Base-by-base conservation (phyloP, 2,329 filamentous ascomycete genomes). In the Colletotrichum magnum region DNA sequence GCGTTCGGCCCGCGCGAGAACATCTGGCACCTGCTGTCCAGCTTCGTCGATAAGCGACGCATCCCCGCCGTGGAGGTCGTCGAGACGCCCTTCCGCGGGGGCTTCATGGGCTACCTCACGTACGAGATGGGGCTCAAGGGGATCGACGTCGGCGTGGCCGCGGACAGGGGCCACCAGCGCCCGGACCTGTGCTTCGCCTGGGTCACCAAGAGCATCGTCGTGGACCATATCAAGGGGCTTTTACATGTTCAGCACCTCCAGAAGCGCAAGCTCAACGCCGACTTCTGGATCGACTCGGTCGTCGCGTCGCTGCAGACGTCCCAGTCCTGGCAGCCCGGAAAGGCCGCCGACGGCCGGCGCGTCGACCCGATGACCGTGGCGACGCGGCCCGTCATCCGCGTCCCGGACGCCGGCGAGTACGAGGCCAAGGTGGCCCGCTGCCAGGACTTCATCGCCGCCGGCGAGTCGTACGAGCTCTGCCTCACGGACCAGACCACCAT, bases 381-480 rank as follows among this genome's bases (percentile, higher is more conserved):
- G 5, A 69, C 64, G 26, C 48, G 63, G 12, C 12, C 72, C 68
- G 69, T 74, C 0, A 82, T 86, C 45, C 73, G 73, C 13, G 78
- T 81, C 0, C 87, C 87, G 0, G 77, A 81, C 16, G 77, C 81
- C 16, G 74, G 80, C 15, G 80, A 80, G 18, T 97, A 96, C 76
- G 89, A 90, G 73, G 79, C 82, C 4, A 89, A 92, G 73, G 91
- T 96, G n/a, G 80, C 83, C 24, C 78, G 82, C 45, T 96, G 93
- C 75, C 92, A 95, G 75, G 85, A 89, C 5, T 86, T 88, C 71
- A 92, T 97, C 71, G 87, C 90, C 3, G 90, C 91, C 0, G 94
- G 94, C 15, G 90, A 95, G 71, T 94, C 93, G 0, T 97, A 97
- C 78, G 94, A 97, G 77, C 86, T 97, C 6, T 97, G 94, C 73